Conservation (phyloP, 306 rosid genomes). For the Cucurbita moschata region DNA sequence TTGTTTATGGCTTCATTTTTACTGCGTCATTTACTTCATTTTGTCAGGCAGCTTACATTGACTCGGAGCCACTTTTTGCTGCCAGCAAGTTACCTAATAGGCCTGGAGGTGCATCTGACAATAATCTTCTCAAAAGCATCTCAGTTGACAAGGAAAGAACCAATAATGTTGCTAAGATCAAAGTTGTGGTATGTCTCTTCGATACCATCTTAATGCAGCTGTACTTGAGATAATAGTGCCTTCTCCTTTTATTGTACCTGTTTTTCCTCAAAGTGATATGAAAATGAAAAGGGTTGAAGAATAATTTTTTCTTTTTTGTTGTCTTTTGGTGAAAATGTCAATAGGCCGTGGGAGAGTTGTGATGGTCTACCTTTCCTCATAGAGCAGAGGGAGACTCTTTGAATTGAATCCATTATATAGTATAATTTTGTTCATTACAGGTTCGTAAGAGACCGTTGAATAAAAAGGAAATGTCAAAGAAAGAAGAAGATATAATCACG, state of each 20-base stretch:
- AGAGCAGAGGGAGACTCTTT: not conserved
- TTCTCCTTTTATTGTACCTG: not conserved
- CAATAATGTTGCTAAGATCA: slow-evolving; percentile 85
- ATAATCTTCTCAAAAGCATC: slow-evolving; percentile 40
- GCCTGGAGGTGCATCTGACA: slow-evolving; percentile 55
- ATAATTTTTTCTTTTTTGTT: not conserved
- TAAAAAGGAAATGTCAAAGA: slow-evolving; percentile 78
- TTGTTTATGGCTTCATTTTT: slow-evolving; percentile 10
- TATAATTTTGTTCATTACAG: slow-evolving; percentile 28
- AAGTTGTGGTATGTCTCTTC: slow-evolving; percentile 70
- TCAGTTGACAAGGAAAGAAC: slow-evolving; percentile 84
- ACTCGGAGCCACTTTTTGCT: slow-evolving; percentile 49
- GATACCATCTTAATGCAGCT: not conserved
- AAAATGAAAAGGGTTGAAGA: not conserved
- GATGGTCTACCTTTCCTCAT: not conserved
- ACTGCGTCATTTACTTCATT: slow-evolving; percentile 22
- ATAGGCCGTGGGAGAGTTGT: not conserved
- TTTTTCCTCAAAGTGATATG: not conserved
- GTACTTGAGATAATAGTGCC: not conserved
- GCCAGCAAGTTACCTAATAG: slow-evolving; percentile 44
- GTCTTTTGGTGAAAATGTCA: not conserved
- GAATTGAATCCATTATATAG: not conserved
- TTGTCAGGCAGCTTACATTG: slow-evolving; percentile 21
- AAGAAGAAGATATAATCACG: slow-evolving; percentile 71
- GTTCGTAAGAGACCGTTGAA: slow-evolving; percentile 96